Conservation (phyloP, 257 asterid genomes). For the Apocynum venetum region DNA sequence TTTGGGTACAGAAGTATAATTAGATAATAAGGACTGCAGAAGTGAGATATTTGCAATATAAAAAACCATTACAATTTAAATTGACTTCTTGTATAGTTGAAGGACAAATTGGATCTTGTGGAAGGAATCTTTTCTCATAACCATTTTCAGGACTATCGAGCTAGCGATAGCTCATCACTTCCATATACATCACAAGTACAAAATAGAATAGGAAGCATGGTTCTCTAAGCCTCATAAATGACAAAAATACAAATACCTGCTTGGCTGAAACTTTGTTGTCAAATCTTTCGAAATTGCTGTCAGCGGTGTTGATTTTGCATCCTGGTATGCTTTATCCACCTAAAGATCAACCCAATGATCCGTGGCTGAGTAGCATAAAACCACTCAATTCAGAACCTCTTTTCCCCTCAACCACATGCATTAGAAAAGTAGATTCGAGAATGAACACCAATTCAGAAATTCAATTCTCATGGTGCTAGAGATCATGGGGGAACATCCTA, state of each 20-base stretch:
- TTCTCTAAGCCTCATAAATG: not conserved
- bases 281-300: not conserved
- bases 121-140: not conserved
- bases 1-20: not conserved
- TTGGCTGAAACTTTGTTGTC: not conserved
- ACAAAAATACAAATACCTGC: not conserved
- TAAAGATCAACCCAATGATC: not conserved
- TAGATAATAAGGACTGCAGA: constrained; percentile 14
- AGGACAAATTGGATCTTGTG: constrained; percentile 14
- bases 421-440: not conserved
- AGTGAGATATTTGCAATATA: constrained; percentile 16
- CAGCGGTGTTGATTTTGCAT: not conserved
- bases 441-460: not conserved
- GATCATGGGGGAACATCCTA: not conserved
- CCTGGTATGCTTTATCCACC: not conserved
- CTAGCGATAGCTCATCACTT: not conserved
- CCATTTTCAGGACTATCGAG: not conserved
- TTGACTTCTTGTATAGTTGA: not conserved
- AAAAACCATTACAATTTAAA: not conserved
- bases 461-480: not conserved
- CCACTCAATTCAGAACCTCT: constrained; percentile 7
- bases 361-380: constrained; percentile 3
- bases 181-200: constrained; percentile 4
- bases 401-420: not conserved
- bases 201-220: not conserved